Conservation (phyloP, 495 filamentous ascomycete genomes). For the Penicillium lagena region DNA sequence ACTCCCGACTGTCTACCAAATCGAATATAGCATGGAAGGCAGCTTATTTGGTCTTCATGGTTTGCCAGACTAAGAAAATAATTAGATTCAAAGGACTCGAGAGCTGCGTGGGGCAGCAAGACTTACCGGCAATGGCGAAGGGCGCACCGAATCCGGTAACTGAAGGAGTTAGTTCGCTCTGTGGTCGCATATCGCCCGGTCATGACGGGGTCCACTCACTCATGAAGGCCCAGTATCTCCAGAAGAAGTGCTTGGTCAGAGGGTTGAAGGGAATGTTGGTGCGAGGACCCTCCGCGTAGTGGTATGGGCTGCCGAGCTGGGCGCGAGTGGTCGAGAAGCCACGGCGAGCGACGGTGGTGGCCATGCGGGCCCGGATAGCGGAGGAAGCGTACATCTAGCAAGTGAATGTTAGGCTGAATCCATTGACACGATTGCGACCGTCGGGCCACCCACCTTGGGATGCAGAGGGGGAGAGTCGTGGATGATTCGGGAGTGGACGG, state of each 20-base stretch:
- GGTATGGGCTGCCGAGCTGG: constrained; percentile 84
- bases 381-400: constrained; percentile 82
- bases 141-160: constrained; percentile 71
- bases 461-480: constrained; percentile 20
- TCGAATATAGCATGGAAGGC: constrained; percentile 15
- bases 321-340: constrained; percentile 88
- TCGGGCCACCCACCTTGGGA: constrained; percentile 25
- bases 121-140: constrained; percentile 77
- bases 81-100: background rate
- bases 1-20: constrained; percentile 12
- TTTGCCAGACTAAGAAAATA: constrained; percentile 71
- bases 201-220: constrained; percentile 38
- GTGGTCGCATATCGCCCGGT: background rate
- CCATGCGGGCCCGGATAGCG: constrained; percentile 62
- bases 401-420: constrained; percentile 3
- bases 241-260: constrained; percentile 71
- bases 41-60: constrained; percentile 57
- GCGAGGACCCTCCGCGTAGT: constrained; percentile 95
- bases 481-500: constrained; percentile 25
- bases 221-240: constrained; percentile 79
- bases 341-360: constrained; percentile 71
- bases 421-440: constrained; percentile 3
- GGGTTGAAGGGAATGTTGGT: constrained; percentile 97
- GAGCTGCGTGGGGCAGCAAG: background rate
- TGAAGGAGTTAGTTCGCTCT: constrained; percentile 35